Evolutionary conservation across 768 basidiomycete species (phyloP), one percentile per base, ranked within the genome.

Genomic region (Mycena latifolia): DNA sequence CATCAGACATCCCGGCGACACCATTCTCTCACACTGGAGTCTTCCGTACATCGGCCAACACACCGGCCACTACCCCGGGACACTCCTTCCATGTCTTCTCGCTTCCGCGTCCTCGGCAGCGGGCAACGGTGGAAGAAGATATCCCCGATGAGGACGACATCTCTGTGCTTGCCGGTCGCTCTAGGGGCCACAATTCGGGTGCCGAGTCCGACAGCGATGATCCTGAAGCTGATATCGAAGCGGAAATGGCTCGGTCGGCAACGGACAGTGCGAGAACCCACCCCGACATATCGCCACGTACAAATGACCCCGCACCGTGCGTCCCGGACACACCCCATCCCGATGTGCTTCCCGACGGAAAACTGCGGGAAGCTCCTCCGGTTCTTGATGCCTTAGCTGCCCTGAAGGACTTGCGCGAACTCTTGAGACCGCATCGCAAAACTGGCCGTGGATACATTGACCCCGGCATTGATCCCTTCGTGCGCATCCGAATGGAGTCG

Each of bases 81-180:
- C 41, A 20, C 0, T 45, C 39, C 20, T 29, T 55, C 15, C 18
- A 45, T 5, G 10, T 45, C 3, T 43, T 28, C 18, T 5, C 41
- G 9, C 55, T 55, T 17, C 55, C 41, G 2, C 55, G 41, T 2
- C 54, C 37, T 2, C 24, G 1, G 2, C 55, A 15, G 2, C 55
- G 28, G 5, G 10, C 41, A 22, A 55, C 55, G 0, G 27, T 55
- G 18, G 55, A 55, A 45, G 55, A 43, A 22, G n/a, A n/a, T n/a
- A 28, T 55, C 4, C 39, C 18, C 8, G 55, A 55, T 43, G 41
- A 31, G 18, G 55, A 55, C 29, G 55, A 55, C 27, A 11, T 29
- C 2, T 43, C 55, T 4, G 3, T 43, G 43, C 18, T 45, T 1
- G 55, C 27, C 5, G 39, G 9, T 2, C 24, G 46, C 12, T 2